phyloP scores from a whole-genome alignment of 2,329 filamentous ascomycete genomes.

The Aureobasidium sp. region DNA sequence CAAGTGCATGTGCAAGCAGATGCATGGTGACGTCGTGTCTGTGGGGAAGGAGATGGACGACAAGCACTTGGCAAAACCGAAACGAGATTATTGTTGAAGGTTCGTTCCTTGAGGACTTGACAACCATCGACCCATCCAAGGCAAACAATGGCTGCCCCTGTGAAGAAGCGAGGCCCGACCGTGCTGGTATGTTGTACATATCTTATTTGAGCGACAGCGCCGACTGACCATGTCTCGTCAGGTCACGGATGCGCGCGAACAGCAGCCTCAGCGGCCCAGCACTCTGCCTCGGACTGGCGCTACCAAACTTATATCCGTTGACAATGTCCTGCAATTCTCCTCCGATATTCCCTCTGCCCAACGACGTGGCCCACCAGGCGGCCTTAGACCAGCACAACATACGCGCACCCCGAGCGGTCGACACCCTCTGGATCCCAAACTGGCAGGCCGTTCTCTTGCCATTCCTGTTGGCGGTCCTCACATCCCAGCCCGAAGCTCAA shows the following conservation, averaged over 20 bases:
- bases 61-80: slow-evolving; percentile 9
- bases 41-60: slow-evolving; percentile 1
- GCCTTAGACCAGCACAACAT: slow-evolving; percentile 43
- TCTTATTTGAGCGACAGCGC: not conserved
- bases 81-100: slow-evolving; percentile 3
- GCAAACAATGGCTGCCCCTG: slow-evolving; percentile 17
- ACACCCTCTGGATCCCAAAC: slow-evolving; percentile 48
- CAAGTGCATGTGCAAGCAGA: not conserved
- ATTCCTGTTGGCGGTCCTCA: slow-evolving; percentile 41
- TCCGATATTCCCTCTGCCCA: slow-evolving; percentile 94
- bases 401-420: slow-evolving; percentile 43
- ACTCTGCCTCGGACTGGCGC: slow-evolving; percentile 34
- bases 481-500: slow-evolving; percentile 80
- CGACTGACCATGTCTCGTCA: slow-evolving; percentile 23
- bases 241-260: slow-evolving; percentile 54
- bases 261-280: slow-evolving; percentile 30
- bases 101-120: not conserved
- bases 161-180: slow-evolving; percentile 33
- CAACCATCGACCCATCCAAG: not conserved
- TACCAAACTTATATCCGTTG: slow-evolving; percentile 74
- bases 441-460: slow-evolving; percentile 46
- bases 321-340: slow-evolving; percentile 89
- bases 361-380: slow-evolving; percentile 60
- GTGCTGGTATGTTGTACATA: slow-evolving; percentile 31
- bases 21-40: not conserved